A percentile compares a stretch with the other conserved stretches of the same genome.
These are phyloP conservation scores for grape (Vitis vinifera) DNA, from an alignment of 164 flowering plant genomes.

Conservation along the genomic window ASM3070453v1 NC_081815.1:1727001-1727500, in stretches of 20 bases:
- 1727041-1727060: constrained; percentile 36
- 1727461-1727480: constrained; percentile 29
- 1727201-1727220: constrained; percentile 39
- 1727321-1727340: not conserved
- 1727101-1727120: not conserved
- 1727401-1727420: not conserved
- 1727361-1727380: constrained; percentile 7
- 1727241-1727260: not conserved
- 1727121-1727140: not conserved
- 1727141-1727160: not conserved
- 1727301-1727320: too few species aligned
- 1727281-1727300: too few species aligned
- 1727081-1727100: constrained; percentile 13
- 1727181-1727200: constrained; percentile 36
- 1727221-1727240: constrained; percentile 29
- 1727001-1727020: constrained; percentile 22
- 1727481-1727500: constrained; percentile 5
- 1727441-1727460: constrained; percentile 28
- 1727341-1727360: constrained; percentile 1
- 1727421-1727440: constrained; percentile 14
- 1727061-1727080: constrained; percentile 7
- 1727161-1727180: constrained; percentile 11
- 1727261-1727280: too few species aligned
- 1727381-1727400: not conserved
- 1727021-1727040: constrained; percentile 10